Conservation (phyloP, 768 basidiomycete species). For the Serendipita sp. region DNA sequence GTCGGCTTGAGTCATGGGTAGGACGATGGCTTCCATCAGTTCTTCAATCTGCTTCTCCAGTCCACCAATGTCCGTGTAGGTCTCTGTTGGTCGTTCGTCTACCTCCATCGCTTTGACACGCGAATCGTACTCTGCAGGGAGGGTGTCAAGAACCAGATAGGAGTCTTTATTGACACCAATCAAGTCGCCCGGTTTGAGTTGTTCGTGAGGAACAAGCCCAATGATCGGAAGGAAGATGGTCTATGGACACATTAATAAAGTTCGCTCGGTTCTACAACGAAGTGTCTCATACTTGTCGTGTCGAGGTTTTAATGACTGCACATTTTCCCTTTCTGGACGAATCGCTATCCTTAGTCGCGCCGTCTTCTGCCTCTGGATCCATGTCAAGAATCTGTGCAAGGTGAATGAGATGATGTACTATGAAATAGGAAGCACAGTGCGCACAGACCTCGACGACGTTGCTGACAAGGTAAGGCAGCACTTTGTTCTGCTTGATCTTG, state of each 20-base stretch:
- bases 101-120: constrained; percentile 99
- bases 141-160: constrained; percentile 86
- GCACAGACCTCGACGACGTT: constrained; percentile 88
- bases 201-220: constrained; percentile 85
- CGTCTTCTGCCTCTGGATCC: constrained; percentile 89
- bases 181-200: constrained; percentile 81
- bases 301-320: constrained; percentile 97
- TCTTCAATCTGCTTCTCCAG: constrained; percentile 99
- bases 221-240: constrained; percentile 97
- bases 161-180: constrained; percentile 99
- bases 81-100: constrained; percentile 93
- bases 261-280: not conserved
- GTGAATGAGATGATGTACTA: constrained; percentile 7
- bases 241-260: constrained; percentile 13
- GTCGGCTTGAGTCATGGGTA: constrained; percentile 97
- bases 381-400: constrained; percentile 69
- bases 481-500: constrained; percentile 99
- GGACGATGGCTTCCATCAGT: constrained; percentile 89
- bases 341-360: constrained; percentile 88
- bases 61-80: constrained; percentile 94
- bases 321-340: constrained; percentile 96
- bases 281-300: constrained; percentile 46
- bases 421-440: not conserved
- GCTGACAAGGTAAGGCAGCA: constrained; percentile 91
- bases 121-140: constrained; percentile 94